Conservation (phyloP, 352 stramenopile species). For the Ochromonadaceae sp. region DNA sequence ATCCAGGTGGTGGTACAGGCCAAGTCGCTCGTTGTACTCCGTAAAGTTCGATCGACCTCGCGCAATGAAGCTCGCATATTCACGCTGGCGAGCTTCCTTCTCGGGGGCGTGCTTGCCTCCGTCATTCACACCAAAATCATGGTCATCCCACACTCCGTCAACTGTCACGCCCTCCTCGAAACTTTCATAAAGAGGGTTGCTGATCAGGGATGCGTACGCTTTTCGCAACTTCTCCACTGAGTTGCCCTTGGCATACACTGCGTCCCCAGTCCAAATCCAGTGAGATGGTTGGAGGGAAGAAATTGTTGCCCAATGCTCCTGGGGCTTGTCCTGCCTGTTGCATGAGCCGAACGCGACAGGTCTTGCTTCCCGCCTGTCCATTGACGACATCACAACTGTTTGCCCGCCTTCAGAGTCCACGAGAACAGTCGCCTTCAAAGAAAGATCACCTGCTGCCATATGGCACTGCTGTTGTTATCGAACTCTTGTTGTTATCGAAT, state of each 20-base stretch:
- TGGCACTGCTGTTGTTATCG: no score
- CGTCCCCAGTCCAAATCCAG: conserved; percentile 20
- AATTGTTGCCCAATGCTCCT: conserved; percentile 16
- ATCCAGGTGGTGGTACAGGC: conserved; percentile 18
- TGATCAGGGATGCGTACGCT: not conserved
- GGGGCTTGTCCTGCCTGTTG: conserved; percentile 16
- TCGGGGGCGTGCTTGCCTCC: conserved; percentile 33
- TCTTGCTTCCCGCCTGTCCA: not conserved
- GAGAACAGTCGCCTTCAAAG: no score
- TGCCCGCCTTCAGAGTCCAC: no score
- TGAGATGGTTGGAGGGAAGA: not conserved
- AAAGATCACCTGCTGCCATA: no score
- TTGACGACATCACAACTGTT: no score
- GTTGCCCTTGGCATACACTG: conserved; percentile 13
- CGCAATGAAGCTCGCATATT: conserved; percentile 47
- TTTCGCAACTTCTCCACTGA: not conserved
- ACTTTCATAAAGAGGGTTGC: not conserved
- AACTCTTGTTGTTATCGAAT: not conserved
- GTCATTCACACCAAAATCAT: conserved; percentile 54
- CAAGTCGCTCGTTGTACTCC: conserved; percentile 13
- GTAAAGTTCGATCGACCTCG: no score
- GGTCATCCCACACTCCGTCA: conserved; percentile 51
- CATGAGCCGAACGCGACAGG: conserved; percentile 16
- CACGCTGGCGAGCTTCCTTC: conserved; percentile 27
- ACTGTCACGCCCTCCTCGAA: conserved; percentile 20